Evolutionary conservation across 2,329 filamentous ascomycete species (phyloP).

Genomic region (Aspergillus cejpii): DNA sequence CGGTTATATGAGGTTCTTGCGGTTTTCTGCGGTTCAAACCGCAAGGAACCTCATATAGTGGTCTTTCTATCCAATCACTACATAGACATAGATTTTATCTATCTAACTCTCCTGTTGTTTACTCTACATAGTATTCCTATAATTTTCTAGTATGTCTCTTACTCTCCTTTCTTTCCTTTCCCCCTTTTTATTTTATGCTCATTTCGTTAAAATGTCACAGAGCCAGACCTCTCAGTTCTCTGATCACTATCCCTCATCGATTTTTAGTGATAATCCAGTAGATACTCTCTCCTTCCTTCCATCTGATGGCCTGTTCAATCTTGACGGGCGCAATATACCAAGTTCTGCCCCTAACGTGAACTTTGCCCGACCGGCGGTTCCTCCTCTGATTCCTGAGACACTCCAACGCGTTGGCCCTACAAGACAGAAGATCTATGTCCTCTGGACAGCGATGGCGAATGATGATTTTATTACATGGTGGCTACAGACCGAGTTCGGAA

Average conservation of each 20-base stretch:
- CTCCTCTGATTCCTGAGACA: slow-evolving; percentile 1
- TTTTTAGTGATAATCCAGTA: slow-evolving; percentile 3
- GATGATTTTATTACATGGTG: no score
- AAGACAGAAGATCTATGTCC: slow-evolving; percentile 5
- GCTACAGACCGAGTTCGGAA: no score
- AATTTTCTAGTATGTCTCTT: background rate
- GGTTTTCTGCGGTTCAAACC: no score
- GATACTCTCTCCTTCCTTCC: slow-evolving; percentile 3
- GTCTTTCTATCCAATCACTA: no score
- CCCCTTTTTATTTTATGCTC: background rate
- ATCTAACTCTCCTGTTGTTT: no score
- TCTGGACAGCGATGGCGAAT: slow-evolving; percentile 9
- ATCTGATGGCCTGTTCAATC: slow-evolving; percentile 3
- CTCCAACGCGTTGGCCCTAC: slow-evolving; percentile 4
- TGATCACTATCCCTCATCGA: slow-evolving; percentile 9
- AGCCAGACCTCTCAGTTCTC: slow-evolving; percentile 13
- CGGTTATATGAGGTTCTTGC: no score
- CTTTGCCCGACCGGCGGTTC: background rate
- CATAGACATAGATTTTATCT: no score
- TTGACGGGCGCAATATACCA: background rate
- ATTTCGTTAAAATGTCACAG: slow-evolving; percentile 8
- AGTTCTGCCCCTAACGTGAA: background rate
- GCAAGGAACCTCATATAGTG: no score
- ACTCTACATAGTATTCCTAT: no score
- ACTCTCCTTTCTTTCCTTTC: background rate